Base-by-base conservation (phyloP, 1,284 basidiomycete species). In the Leccinum griseonigrum region DNA sequence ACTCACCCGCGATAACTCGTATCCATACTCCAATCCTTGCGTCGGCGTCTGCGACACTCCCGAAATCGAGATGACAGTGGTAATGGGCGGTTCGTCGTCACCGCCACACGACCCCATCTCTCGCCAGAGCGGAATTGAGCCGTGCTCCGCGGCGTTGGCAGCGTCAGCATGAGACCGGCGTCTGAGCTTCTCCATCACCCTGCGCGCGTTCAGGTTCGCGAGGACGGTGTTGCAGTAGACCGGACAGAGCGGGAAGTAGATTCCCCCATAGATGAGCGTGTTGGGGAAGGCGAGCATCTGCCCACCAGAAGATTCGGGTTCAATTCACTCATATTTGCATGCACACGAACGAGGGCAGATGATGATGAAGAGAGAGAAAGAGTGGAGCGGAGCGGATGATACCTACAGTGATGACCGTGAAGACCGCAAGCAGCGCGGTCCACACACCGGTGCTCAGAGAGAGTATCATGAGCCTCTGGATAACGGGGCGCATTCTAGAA, bases 141-240 rank as follows among this genome's bases (percentile, higher is more conserved):
- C 51, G 8, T 58, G 31, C 3, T 50, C 22, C 5, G 57, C 26
- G 22, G 54, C 6, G 14, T 46, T 46, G 43, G 43, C 43, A 18
- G 18, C 43, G 10, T 18, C 43, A 22, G 43, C 43, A 22, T 46
- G 43, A 46, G 11, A 22, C 18, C 50, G 60, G 11, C 56, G 59
- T 29, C 58, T 59, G n/a, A 68, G 56, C 14, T 64, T 64, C 3
- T 58, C 48, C 13, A 71, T 54, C 14, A 62, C 55, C 29, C 54
- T 43, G 16, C 71, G 66, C 13, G 62, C 68, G n/a, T 74, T 74
- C 60, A 74, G 53, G 57, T 73, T 76, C 9, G 67, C 66, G 46
- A 76, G 70, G 3, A 76, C 63, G 4, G 68, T 73, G 36, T 71
- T 74, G 54, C 73, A 70, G 53, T 74, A 76, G n/a, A 74, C 58